These are phyloP conservation scores for Schwanniomyces pseudopolymorphus DNA, from an alignment of 805 yeast genomes.

Conservation along the genomic window DNA sequence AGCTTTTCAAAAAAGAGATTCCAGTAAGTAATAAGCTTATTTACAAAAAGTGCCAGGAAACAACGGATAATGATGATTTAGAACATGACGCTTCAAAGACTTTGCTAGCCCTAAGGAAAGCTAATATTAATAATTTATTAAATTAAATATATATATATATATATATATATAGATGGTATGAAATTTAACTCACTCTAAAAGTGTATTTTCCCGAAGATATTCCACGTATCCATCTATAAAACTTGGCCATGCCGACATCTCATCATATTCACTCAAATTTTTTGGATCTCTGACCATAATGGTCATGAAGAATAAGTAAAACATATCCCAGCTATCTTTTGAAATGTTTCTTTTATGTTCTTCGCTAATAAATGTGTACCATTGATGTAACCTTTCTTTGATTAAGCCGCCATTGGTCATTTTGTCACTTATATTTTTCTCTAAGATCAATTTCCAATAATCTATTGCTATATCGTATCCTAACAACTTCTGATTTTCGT, in stretches of 20 bases:
- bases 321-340: constrained; percentile 85
- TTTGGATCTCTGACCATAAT: constrained; percentile 48
- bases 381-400: constrained; percentile 40
- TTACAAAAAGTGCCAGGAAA: constrained; percentile 1
- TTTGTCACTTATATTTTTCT: constrained; percentile 8
- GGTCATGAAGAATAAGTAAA: constrained; percentile 59
- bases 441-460: constrained; percentile 74
- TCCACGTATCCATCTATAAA: constrained; percentile 83
- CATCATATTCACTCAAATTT: constrained; percentile 60
- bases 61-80: constrained; percentile 12
- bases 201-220: constrained; percentile 34
- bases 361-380: constrained; percentile 55
- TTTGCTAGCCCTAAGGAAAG: constrained; percentile 38
- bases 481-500: constrained; percentile 53
- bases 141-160: constrained; percentile 19
- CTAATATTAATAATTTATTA: constrained; percentile 40
- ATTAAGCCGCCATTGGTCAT: constrained; percentile 14
- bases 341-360: constrained; percentile 51
- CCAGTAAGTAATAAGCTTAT: constrained; percentile 25
- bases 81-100: constrained; percentile 40
- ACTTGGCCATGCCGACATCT: constrained; percentile 89
- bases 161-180: not conserved
- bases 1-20: constrained; percentile 27
- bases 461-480: constrained; percentile 61
- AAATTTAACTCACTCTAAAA: constrained; percentile 1